Evolutionary conservation across 2,329 filamentous ascomycete genomes (phyloP).

Genomic region (Penicillium sp.): DNA sequence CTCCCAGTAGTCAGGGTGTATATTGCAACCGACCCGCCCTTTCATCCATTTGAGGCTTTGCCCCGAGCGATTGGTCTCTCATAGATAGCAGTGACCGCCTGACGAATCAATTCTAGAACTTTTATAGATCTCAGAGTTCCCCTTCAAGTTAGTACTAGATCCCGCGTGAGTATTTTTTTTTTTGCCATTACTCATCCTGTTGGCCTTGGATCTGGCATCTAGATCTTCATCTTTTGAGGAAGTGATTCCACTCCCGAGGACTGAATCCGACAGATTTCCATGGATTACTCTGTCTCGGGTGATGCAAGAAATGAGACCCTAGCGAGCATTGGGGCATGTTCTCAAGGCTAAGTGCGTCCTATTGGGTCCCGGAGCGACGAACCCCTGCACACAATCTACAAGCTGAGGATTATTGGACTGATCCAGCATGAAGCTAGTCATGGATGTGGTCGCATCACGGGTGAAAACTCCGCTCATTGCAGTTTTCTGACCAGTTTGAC

Average conservation of each 20-base stretch:
- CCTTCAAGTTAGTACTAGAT: neutral
- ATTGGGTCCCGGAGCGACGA: neutral
- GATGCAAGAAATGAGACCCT: neutral
- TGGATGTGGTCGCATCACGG: too few species aligned
- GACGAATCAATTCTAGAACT: neutral
- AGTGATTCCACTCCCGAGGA: too few species aligned
- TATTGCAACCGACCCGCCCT: too few species aligned
- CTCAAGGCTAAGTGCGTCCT: neutral
- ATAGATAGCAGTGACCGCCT: neutral
- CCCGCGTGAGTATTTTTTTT: neutral
- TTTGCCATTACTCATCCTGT: neutral
- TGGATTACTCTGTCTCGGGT: neutral
- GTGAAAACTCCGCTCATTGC: neutral
- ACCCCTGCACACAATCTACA: neutral
- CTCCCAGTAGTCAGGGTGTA: too few species aligned
- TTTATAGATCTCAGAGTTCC: neutral
- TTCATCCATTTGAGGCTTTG: too few species aligned
- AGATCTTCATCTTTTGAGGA: neutral
- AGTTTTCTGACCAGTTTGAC: too few species aligned
- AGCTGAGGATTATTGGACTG: neutral
- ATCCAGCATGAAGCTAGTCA: neutral
- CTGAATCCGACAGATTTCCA: neutral
- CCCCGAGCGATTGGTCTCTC: too few species aligned
- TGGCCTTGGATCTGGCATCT: neutral
- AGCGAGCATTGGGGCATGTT: neutral